Evolutionary conservation across 441 rosid genomes (phyloP), one percentile per base, ranked within the genome.

Genomic region (Erysimum pusillum): DNA sequence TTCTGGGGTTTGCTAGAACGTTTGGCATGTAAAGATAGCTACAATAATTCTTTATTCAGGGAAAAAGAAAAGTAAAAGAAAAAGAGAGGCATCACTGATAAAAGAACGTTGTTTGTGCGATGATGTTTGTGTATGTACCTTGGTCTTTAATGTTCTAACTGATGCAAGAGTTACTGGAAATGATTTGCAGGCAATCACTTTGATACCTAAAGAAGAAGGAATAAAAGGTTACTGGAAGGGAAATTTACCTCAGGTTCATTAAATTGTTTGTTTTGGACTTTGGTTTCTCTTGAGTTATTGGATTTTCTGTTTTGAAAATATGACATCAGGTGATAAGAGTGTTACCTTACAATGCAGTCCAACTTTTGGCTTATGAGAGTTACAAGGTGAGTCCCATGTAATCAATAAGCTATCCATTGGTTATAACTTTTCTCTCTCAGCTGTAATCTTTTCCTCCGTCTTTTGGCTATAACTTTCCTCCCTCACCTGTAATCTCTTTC

Each of bases 221-320:
- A 51, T 93, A 20, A 95, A 88, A 84, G 98, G 99, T 28, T 95
- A 90, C 64, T 91, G 99, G 99, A 95, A 95, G 76, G 99, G 98
- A 69, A 93, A 95, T 80, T 89, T 95, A 67, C 98, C 99, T 39
- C 99, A 95, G 97, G 97, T 92, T 45, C 76, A 54, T 66, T 63
- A 15, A 34, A 20, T 66, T 75, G 51, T 15, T 70, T 63, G 11
- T 11, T 38, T 13, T 13, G 57, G 28, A n/a, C 32, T 32, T 67
- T 11, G 0, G 8, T 18, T 60, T 42, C 22, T 18, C 60, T 61
- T 75, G 61, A 72, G 41, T 51, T 67, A 31, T 28, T 35, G 14
- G 2, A 67, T 66, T 32, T 28, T 56, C 14, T 42, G 59, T 75
- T 7, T 69, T 46, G 60, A 56, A 71, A 75, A 65, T 78, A 28